Base-by-base conservation (phyloP, 345 rosid genomes). In the Gossypium bickii region DNA sequence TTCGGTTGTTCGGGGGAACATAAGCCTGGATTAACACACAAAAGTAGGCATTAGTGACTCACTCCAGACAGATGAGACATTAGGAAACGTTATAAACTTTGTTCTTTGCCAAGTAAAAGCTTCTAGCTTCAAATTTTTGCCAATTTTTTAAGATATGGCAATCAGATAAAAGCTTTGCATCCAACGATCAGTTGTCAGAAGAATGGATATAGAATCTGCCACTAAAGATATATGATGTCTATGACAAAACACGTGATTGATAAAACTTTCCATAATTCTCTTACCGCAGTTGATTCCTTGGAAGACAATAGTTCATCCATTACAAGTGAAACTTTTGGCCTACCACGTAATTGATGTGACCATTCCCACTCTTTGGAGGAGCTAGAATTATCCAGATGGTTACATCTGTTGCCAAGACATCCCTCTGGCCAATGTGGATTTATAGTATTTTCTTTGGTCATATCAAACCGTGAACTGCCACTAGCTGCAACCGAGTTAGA, bases 401-500 rank as follows among this genome's bases (percentile, higher is more conserved):
- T 66, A 58, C 15, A 65, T 20, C 70, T 3, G 61, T 43, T 71
- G 73, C 69, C 53, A 66, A 76, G 82, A 43, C 55, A 81, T 73
- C 83, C 91, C 29, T 83, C 89, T 41, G 76, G 80, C 87, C 86
- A 88, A 48, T 77, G 85, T 55, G 83, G 77, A 72, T 84, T 86
- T 11, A 71, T 80, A 64, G 77, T 75, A 2, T 76, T 66, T 65
- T 79, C 83, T 69, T 83, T 81, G 71, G 80, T 64, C 76, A 81
- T 81, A 81, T 86, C 89, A 34, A 85, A 83, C 59, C 79, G 85
- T 18, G 93, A 86, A 74, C 74, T 83, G 79, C 88, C 93, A 85
- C 95, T 87, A 57, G 86, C 87, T 22, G 91, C 98, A 70, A 94
- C 89, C 0, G 98, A 94, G 78, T 85, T 90, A 70, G 98, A 85